A percentile compares a stretch with the other conserved stretches of the same genome.
phyloP scores from a whole-genome alignment of 148 eudicot species.

The Vaccinium macrocarpon region DNA sequence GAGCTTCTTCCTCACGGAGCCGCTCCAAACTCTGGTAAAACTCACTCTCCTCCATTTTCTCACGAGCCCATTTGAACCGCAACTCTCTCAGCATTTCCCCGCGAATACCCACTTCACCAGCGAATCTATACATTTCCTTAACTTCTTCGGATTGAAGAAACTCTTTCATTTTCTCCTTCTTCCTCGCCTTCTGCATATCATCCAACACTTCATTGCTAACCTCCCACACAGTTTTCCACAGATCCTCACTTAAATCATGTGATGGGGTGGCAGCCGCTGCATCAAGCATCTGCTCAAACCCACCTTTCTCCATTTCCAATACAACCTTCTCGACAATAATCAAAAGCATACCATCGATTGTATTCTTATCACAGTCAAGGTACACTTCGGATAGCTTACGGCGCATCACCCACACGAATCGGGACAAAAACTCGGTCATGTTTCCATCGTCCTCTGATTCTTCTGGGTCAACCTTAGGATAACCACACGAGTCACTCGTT shows the following conservation, averaged over 20 bases:
- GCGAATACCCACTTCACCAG: conserved; percentile 81
- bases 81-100: conserved; percentile 93
- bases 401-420: conserved; percentile 84
- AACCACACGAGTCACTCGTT: not conserved
- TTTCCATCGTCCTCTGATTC: conserved; percentile 45
- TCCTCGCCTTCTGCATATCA: conserved; percentile 81
- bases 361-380: conserved; percentile 47
- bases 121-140: conserved; percentile 70
- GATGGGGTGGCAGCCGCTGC: conserved; percentile 26
- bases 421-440: conserved; percentile 79
- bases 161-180: conserved; percentile 69
- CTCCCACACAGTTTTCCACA: conserved; percentile 76
- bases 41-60: conserved; percentile 78
- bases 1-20: conserved; percentile 27
- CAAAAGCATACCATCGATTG: conserved; percentile 66
- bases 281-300: conserved; percentile 36
- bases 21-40: conserved; percentile 51
- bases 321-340: conserved; percentile 72
- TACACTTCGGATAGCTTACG: conserved; percentile 57
- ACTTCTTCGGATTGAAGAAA: conserved; percentile 75
- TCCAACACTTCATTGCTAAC: conserved; percentile 56
- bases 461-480: conserved; percentile 19
- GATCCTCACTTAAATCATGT: conserved; percentile 68
- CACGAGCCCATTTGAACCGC: conserved; percentile 91
- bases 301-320: conserved; percentile 56